Evolutionary conservation across 257 asterid species (phyloP), one percentile per base, ranked within the genome.

Genomic region (Datura wrightii): DNA sequence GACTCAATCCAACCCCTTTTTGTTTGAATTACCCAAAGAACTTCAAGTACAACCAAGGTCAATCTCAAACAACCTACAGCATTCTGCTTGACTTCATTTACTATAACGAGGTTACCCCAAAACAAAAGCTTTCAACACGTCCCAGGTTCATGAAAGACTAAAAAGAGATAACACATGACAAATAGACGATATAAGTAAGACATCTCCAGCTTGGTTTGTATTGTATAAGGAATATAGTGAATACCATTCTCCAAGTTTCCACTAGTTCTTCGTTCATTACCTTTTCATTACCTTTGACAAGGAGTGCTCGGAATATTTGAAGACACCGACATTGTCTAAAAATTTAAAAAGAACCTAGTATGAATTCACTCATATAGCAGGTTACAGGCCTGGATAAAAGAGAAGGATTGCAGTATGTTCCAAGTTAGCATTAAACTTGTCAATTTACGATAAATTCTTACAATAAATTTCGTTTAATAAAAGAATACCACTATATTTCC

Each of bases 121-220:
- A 74, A 48, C 42, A 74, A 74, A 71, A 48, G 58, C 44, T 48
- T 74, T 24, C 19, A 62, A 6, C 81, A 19, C 2, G 7, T 74
- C 42, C 44, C 41, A 19, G 81, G 24, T 19, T 48, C 60, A 74
- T 24, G 42, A 56, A 48, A 74, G 81, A 48, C 42, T 24, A 34
- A 53, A 70, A 70, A 53, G 46, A 48, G 44, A 55, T 1, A 63
- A 15, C 19, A 84, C 44, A 82, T 66, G 80, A 16, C 79, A 83
- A 34, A 80, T 24, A 50, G 62, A 76, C 10, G 44, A 76, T 24
- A 31, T 19, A 76, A 76, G 31, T 50, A 76, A 76, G 46, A 50
- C 46, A 74, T 76, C 62, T 48, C 62, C 62, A 8, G 46, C 60
- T 76, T 50, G 42, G 62, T 48, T 76, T 6, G 82, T 50, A 36